Evolutionary conservation across 2,329 filamentous ascomycete genomes (phyloP).

Genomic region (Exophiala oligosperma): DNA sequence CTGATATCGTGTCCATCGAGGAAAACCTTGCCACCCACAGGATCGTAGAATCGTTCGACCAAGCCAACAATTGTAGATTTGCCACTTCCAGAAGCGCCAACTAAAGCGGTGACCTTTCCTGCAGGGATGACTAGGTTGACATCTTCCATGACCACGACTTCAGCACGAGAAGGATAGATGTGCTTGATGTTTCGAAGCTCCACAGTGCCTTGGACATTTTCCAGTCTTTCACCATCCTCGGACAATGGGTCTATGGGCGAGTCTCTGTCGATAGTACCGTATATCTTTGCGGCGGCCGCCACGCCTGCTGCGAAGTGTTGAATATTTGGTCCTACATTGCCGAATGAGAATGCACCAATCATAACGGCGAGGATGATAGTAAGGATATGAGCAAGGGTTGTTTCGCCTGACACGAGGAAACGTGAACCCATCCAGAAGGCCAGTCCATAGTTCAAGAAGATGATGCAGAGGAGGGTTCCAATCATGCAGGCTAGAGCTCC

Average conservation of each 20-base stretch:
- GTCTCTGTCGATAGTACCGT: conserved; percentile 82
- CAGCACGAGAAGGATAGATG: conserved; percentile 90
- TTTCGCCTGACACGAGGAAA: conserved; percentile 67
- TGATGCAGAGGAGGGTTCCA: conserved; percentile 75
- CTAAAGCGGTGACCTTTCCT: conserved; percentile 88
- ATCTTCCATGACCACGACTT: conserved; percentile 83
- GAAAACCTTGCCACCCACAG: conserved; percentile 74
- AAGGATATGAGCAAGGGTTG: conserved; percentile 69
- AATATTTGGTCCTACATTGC: conserved; percentile 80
- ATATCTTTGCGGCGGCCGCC: conserved; percentile 88
- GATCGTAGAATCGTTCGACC: conserved; percentile 91
- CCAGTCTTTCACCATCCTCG: conserved; percentile 69
- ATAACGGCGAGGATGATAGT: conserved; percentile 89
- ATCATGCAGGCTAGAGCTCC: conserved; percentile 74
- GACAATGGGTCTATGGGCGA: conserved; percentile 81
- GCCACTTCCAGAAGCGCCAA: conserved; percentile 90
- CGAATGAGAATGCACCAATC: conserved; percentile 85
- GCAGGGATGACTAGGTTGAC: conserved; percentile 79
- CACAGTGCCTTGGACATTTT: conserved; percentile 73
- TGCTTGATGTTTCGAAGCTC: conserved; percentile 82
- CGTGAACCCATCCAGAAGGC: conserved; percentile 82
- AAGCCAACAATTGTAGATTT: conserved; percentile 94
- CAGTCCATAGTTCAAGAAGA: conserved; percentile 85
- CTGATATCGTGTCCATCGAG: conserved; percentile 82
- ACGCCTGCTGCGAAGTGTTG: conserved; percentile 83